Conservation (phyloP, 2,329 filamentous ascomycete genomes). For the Clarireedia monteithiana region DNA sequence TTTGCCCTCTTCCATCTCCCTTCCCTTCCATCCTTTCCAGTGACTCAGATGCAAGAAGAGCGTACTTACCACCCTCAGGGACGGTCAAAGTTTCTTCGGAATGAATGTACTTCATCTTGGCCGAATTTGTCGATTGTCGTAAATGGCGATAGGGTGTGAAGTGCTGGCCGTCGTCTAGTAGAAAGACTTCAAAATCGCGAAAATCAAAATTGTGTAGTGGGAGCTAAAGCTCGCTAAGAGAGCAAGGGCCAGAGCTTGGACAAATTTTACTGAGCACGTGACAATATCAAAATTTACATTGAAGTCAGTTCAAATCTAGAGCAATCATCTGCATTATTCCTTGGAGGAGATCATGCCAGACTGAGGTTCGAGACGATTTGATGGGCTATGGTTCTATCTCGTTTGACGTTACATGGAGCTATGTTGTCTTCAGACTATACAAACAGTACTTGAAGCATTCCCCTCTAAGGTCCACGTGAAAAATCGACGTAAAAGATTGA, state of each 20-base stretch:
- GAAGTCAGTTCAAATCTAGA: no score
- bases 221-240: constrained; percentile 8
- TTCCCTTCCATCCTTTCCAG: not conserved
- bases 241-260: not conserved
- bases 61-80: constrained; percentile 86
- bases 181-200: constrained; percentile 6
- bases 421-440: no score
- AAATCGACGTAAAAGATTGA: no score
- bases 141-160: constrained; percentile 11
- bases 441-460: no score
- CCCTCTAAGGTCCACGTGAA: no score
- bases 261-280: constrained; percentile 2
- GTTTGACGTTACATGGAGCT: no score
- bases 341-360: no score
- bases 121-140: constrained; percentile 22
- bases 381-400: no score
- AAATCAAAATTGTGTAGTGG: constrained; percentile 10
- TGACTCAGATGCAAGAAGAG: not conserved
- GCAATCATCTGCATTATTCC: no score
- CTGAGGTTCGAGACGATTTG: no score
- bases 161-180: constrained; percentile 10
- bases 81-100: constrained; percentile 92
- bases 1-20: constrained; percentile 4
- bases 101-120: constrained; percentile 99
- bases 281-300: no score